Conservation (phyloP, 768 basidiomycete genomes). For the Suillus clintonianus region DNA sequence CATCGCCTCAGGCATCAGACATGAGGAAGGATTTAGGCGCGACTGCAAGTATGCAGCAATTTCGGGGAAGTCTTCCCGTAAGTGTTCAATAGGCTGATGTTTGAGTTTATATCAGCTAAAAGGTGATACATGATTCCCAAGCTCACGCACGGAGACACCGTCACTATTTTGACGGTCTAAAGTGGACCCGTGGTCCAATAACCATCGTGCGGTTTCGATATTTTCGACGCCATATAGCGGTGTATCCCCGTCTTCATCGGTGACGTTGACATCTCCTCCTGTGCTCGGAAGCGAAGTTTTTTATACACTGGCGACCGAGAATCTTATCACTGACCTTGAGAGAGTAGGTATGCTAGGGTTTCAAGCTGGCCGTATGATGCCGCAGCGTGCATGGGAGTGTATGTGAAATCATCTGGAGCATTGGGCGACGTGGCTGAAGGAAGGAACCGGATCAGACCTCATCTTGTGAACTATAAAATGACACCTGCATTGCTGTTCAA, state of each 20-base stretch:
- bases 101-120: constrained; percentile 8
- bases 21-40: constrained; percentile 19
- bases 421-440: constrained; percentile 65
- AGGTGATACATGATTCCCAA: constrained; percentile 10
- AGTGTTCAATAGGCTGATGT: constrained; percentile 65
- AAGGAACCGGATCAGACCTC: constrained; percentile 34
- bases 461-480: constrained; percentile 21
- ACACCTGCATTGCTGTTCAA: constrained; percentile 58
- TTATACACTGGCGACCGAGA: neutral
- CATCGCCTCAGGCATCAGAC: constrained; percentile 4
- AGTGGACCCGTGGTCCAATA: constrained; percentile 77
- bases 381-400: constrained; percentile 93
- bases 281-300: constrained; percentile 5
- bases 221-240: constrained; percentile 90
- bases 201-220: constrained; percentile 72
- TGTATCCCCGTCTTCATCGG: constrained; percentile 87
- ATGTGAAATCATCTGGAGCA: constrained; percentile 67
- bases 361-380: constrained; percentile 87
- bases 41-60: constrained; percentile 65
- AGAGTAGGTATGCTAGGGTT: constrained; percentile 76
- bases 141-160: constrained; percentile 68
- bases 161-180: constrained; percentile 65
- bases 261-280: constrained; percentile 88
- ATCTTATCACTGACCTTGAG: constrained; percentile 49
- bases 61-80: constrained; percentile 69